phyloP scores from a whole-genome alignment of 73 alveolate genomes.

The Durusdinium trenchii region DNA sequence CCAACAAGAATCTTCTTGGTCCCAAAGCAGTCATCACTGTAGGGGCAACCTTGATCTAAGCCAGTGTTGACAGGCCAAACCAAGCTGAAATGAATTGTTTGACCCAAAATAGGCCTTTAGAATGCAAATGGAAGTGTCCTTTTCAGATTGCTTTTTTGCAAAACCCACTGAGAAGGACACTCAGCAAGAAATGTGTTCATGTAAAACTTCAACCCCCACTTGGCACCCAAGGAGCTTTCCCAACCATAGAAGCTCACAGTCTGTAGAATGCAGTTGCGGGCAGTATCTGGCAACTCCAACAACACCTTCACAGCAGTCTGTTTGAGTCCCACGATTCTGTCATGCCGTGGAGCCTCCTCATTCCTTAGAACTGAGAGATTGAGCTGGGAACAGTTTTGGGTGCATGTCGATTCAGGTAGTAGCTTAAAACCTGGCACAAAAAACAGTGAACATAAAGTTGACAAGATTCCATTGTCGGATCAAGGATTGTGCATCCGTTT shows the following conservation, averaged over 20 bases:
- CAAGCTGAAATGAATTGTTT: background rate
- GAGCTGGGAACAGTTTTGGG: background rate
- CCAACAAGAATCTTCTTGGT: background rate
- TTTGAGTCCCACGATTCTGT: slow-evolving; percentile 13
- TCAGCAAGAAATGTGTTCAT: background rate
- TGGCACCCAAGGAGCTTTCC: background rate
- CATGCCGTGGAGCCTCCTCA: slow-evolving; percentile 28
- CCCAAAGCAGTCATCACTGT: background rate
- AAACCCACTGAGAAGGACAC: too few species aligned
- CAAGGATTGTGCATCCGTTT: background rate
- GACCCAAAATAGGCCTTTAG: background rate
- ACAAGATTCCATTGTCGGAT: background rate
- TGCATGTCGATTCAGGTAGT: background rate
- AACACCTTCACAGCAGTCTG: background rate
- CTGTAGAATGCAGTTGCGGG: background rate
- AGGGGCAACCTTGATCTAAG: background rate
- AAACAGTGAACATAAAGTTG: background rate
- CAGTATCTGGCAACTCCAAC: background rate
- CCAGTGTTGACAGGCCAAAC: background rate
- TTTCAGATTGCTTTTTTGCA: too few species aligned
- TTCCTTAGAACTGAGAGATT: background rate
- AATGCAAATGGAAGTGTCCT: too few species aligned
- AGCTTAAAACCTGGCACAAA: background rate
- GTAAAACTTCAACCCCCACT: background rate
- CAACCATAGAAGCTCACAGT: slow-evolving; percentile 10